Percentiles rank a stretch among this genome's conserved stretches.
Conservation (phyloP, 2,329 filamentous ascomycete genomes). For the Exophiala oligosperma region DNA sequence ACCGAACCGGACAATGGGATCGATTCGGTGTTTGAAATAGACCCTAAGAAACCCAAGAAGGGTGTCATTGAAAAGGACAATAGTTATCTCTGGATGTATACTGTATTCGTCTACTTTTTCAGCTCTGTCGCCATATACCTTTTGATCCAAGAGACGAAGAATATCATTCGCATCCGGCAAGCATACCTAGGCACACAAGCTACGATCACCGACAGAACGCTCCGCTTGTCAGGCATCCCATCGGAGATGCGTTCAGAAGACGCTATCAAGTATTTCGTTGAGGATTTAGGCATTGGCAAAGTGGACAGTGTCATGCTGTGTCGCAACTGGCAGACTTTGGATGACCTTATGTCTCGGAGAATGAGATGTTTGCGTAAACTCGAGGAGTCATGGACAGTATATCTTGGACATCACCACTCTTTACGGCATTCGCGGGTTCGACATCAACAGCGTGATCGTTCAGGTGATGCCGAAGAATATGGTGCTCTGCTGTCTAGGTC, state of each 20-base stretch:
- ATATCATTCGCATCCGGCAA: constrained; percentile 82
- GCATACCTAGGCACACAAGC: constrained; percentile 90
- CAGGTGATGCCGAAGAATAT: constrained; percentile 57
- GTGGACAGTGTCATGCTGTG: constrained; percentile 88
- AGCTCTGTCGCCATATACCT: constrained; percentile 78
- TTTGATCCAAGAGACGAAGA: constrained; percentile 78
- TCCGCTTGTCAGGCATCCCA: constrained; percentile 87
- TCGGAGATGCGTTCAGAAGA: constrained; percentile 74
- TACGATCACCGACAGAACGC: constrained; percentile 93
- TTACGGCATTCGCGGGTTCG: constrained; percentile 48
- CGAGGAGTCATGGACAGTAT: constrained; percentile 79
- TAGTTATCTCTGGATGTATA: constrained; percentile 84
- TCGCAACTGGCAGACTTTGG: constrained; percentile 80
- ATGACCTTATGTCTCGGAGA: constrained; percentile 69
- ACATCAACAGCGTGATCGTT: constrained; percentile 40
- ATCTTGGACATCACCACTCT: constrained; percentile 57
- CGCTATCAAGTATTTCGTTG: constrained; percentile 81
- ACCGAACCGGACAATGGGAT: constrained; percentile 12
- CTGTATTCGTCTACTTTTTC: constrained; percentile 94
- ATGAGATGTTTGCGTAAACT: constrained; percentile 67
- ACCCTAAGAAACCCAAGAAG: constrained; percentile 29
- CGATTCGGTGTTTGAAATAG: constrained; percentile 30
- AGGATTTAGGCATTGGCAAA: constrained; percentile 82
- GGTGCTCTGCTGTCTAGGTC: constrained; percentile 57
- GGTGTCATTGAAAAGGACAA: constrained; percentile 36